Base-by-base conservation (phyloP, 2,329 filamentous ascomycete species). In the Sphaerulina musiva region DNA sequence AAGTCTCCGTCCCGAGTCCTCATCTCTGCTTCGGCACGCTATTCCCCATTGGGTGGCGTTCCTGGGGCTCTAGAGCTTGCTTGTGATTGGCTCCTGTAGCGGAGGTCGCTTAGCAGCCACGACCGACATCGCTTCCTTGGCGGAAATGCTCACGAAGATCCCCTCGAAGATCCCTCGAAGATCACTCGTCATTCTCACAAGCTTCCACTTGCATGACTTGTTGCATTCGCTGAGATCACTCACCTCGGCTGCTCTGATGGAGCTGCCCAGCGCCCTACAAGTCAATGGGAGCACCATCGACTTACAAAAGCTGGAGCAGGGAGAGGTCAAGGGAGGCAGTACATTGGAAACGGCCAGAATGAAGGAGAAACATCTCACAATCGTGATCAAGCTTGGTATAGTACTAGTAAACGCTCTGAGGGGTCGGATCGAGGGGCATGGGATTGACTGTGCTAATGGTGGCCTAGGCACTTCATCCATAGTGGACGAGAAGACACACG, bases 401-500 rank as follows among this genome's bases (percentile, higher is more conserved):
- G 64, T 46, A 47, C 54, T 58, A 54, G 58, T 62, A 59, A 51
- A 51, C 42, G 45, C 47, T 53, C 34, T 34, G 10, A 14, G 39
- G 20, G 31, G 41, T 49, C 34, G 34, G 44, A 46, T 39, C 36
- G 26, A 46, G 49, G 51, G 29, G 42, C 34, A 48, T 40, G 26
- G 42, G 20, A 48, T 42, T 55, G 46, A 46, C 4, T 23, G 52
- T 53, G 50, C 58, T 60, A 46, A 59, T 46, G 45, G 12, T 10
- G 17, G 38, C 46, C 31, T 63, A 98, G 93, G 93, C 65, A 97
- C 93, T 45, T 96, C 90, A 72, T 97, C 93, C n/a, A 97, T 98
- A 63, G 91, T 98, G 61, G 89, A 97, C 73, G 93, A 98, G 71
- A 87, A 85, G 69, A 95, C 89, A 20, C 93, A 95, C 73, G 89